Percentiles rank a stretch among this genome's conserved stretches.
Evolutionary conservation across 192 early-diverging fungal genomes (phyloP).

Genomic region (Lobosporangium transversale): DNA sequence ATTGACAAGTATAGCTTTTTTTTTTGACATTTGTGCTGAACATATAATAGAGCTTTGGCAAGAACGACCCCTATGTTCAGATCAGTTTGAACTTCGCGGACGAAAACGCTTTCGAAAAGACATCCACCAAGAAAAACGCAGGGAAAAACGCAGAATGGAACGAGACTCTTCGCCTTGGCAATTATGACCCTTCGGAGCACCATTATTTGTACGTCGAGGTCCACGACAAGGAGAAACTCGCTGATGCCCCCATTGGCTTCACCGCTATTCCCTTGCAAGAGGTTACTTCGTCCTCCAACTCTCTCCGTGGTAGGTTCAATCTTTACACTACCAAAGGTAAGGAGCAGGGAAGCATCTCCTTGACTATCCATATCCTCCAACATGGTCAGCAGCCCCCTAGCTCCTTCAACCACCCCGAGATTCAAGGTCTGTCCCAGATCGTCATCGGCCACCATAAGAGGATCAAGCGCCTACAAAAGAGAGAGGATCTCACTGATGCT

Average conservation of each 20-base stretch:
- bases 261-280: conserved; percentile 54
- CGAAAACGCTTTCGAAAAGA: conserved; percentile 44
- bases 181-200: conserved; percentile 36
- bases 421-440: no score
- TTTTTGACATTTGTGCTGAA: no score
- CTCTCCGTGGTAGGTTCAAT: conserved; percentile 43
- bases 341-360: conserved; percentile 31
- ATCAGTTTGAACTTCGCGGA: conserved; percentile 33
- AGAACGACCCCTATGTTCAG: conserved; percentile 55
- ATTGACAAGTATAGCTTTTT: no score
- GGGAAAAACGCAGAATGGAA: conserved; percentile 55
- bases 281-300: conserved; percentile 29
- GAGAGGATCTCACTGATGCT: no score
- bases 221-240: conserved; percentile 39
- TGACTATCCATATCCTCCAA: conserved; percentile 30
- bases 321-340: conserved; percentile 43
- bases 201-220: conserved; percentile 51
- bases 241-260: conserved; percentile 52
- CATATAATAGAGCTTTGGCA: conserved; percentile 52
- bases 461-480: no score
- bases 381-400: conserved; percentile 23
- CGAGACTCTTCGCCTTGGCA: conserved; percentile 41
- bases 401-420: background rate
- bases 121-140: conserved; percentile 50
- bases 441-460: no score